Percentiles rank a stretch among this genome's conserved stretches.
Evolutionary conservation across 139 green algal genomes (phyloP).

Genomic region (Chlorella vulgaris): DNA sequence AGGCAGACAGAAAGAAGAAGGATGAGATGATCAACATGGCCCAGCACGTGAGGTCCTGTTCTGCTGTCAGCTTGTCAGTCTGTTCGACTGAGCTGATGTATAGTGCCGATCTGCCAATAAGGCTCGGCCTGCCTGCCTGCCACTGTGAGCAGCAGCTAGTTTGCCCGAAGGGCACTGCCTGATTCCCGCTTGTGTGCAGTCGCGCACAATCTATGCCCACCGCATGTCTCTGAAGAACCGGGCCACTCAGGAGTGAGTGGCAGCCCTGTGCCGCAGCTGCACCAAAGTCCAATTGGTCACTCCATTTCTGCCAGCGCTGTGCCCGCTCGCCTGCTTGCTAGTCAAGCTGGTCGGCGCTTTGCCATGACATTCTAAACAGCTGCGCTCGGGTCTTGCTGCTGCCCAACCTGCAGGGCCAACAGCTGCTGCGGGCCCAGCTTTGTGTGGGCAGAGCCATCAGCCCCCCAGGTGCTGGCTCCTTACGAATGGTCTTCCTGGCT

Average conservation of each 20-base stretch:
- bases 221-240: neutral
- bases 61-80: too few species aligned
- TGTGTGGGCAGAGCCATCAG: neutral
- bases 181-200: neutral
- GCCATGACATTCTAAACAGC: too few species aligned
- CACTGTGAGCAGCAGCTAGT: too few species aligned
- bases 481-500: constrained; percentile 17
- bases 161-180: too few species aligned
- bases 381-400: neutral
- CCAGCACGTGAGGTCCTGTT: neutral
- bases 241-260: neutral
- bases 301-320: neutral
- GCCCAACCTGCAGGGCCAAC: neutral
- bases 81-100: too few species aligned
- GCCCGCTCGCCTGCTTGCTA: too few species aligned
- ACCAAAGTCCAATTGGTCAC: too few species aligned
- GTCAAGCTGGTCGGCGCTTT: too few species aligned
- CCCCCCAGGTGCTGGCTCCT: constrained; percentile 1
- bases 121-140: too few species aligned
- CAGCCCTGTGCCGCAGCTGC: neutral
- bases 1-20: constrained; percentile 1
- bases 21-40: constrained; percentile 25
- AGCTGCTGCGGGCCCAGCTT: neutral
- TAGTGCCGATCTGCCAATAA: too few species aligned
- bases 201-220: constrained; percentile 13